phyloP scores from a whole-genome alignment of 2,329 filamentous ascomycete species.

The Xylaria sp. region DNA sequence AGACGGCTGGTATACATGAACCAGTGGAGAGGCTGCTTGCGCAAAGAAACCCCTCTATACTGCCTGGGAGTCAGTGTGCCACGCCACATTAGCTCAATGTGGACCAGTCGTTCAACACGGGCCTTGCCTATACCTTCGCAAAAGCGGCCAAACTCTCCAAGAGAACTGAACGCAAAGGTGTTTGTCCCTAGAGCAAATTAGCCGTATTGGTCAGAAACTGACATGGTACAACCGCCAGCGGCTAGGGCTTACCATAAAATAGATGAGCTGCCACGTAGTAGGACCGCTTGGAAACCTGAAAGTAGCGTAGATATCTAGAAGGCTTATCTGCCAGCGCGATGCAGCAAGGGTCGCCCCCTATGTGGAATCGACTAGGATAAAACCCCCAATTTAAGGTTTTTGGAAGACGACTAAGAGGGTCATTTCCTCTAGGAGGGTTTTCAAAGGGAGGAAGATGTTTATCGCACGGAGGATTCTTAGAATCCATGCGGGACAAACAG shows the following conservation, averaged over 20 bases:
- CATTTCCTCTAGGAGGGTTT: too few species aligned
- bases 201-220: background rate
- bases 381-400: background rate
- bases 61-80: conserved; percentile 27
- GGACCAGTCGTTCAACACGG: conserved; percentile 56
- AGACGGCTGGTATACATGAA: conserved; percentile 55
- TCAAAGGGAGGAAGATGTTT: conserved; percentile 9
- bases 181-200: conserved; percentile 49
- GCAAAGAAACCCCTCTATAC: conserved; percentile 48
- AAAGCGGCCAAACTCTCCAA: conserved; percentile 64
- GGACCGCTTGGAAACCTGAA: conserved; percentile 57
- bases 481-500: conserved; percentile 59
- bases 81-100: conserved; percentile 58
- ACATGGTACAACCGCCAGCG: background rate
- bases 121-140: conserved; percentile 54
- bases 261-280: conserved; percentile 55
- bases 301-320: conserved; percentile 51
- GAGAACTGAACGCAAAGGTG: conserved; percentile 63
- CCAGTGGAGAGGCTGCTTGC: conserved; percentile 53
- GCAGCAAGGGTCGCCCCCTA: conserved; percentile 48
- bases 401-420: too few species aligned
- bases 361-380: conserved; percentile 55
- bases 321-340: conserved; percentile 53
- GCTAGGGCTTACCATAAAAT: conserved; percentile 56
- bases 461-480: conserved; percentile 40